Evolutionary conservation across 2,329 filamentous ascomycete genomes (phyloP).

Genomic region (Diaporthe ampelina): DNA sequence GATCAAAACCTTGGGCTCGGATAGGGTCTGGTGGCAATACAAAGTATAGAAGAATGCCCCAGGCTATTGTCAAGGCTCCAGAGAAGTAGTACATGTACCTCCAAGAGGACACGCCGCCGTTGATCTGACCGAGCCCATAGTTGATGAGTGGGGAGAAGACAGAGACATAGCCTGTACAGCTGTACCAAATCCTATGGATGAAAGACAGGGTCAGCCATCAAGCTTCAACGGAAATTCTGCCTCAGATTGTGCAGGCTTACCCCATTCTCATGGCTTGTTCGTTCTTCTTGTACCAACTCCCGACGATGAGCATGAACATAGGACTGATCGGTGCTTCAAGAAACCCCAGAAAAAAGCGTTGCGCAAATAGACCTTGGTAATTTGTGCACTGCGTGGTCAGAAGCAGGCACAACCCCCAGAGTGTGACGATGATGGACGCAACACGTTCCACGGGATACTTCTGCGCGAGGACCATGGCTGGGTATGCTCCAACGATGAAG

Average conservation of each 20-base stretch:
- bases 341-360: constrained; percentile 69
- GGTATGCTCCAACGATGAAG: constrained; percentile 62
- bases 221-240: too few relatives aligned
- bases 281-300: constrained; percentile 57
- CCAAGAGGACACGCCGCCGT: constrained; percentile 55
- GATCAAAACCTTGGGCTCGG: constrained; percentile 49
- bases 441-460: constrained; percentile 61
- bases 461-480: constrained; percentile 57
- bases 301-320: constrained; percentile 68
- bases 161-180: constrained; percentile 58
- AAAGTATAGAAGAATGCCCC: constrained; percentile 48
- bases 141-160: constrained; percentile 62
- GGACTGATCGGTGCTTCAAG: constrained; percentile 69
- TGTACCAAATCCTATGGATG: constrained; percentile 54
- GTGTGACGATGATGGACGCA: constrained; percentile 52
- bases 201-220: too few relatives aligned
- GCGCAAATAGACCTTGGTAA: constrained; percentile 55
- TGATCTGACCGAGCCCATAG: constrained; percentile 61
- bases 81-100: constrained; percentile 58
- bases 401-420: constrained; percentile 57
- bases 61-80: constrained; percentile 57
- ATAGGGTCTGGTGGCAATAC: constrained; percentile 47
- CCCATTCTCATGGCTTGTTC: constrained; percentile 56
- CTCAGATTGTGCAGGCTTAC: too few relatives aligned
- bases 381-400: constrained; percentile 54